phyloP scores from a whole-genome alignment of 345 rosid species.

The Ricinus communis region DNA sequence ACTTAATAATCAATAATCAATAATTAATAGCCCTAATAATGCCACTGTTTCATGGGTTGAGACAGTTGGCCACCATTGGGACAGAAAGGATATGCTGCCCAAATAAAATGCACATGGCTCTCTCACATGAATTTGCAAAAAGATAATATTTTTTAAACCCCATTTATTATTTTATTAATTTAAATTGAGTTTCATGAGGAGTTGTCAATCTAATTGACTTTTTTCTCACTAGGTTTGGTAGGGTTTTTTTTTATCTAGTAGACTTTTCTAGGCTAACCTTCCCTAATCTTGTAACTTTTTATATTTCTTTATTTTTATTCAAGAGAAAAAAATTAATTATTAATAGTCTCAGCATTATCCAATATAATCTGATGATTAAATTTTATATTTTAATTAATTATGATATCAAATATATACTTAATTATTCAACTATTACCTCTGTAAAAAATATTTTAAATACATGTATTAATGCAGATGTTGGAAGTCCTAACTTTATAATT shows the following conservation, averaged over 20 bases:
- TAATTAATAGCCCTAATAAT: neutral
- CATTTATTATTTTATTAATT: slow-evolving; percentile 2
- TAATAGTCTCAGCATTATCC: no score
- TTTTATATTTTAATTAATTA: no score
- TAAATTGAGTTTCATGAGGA: slow-evolving; percentile 1
- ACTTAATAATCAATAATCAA: neutral
- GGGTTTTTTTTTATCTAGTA: neutral
- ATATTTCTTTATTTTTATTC: no score
- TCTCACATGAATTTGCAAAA: slow-evolving; percentile 22
- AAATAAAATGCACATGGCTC: neutral
- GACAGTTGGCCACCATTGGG: slow-evolving; percentile 41
- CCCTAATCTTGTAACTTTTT: neutral
- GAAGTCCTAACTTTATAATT: no score
- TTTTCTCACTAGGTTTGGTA: slow-evolving; percentile 19
- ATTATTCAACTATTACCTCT: no score
- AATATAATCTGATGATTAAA: no score
- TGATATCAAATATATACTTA: no score
- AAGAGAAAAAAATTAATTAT: no score
- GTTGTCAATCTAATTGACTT: slow-evolving; percentile 31
- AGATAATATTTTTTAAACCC: slow-evolving; percentile 20
- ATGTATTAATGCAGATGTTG: no score
- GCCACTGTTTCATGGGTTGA: slow-evolving; percentile 40
- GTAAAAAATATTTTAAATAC: no score
- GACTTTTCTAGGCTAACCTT: neutral
- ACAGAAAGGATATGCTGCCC: slow-evolving; percentile 5